These are phyloP conservation scores for Smallanthus sonchifolius DNA, from an alignment of 129 eudicot species.

Conservation along the genomic window DNA sequence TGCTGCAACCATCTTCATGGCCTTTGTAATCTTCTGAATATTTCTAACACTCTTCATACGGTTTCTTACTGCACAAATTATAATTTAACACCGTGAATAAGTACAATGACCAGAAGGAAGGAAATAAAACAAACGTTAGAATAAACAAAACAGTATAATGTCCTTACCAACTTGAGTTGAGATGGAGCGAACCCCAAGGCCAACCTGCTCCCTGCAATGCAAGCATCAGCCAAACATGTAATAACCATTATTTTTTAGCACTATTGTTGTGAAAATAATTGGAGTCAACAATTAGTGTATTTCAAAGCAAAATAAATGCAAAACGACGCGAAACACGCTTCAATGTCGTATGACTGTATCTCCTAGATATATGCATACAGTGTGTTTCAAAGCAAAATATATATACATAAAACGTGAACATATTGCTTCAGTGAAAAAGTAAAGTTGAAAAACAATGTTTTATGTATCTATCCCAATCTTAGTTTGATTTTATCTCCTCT, in stretches of 20 bases:
- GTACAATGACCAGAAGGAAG: neutral
- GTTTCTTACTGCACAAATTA: conserved; percentile 63
- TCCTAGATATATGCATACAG: too few species aligned
- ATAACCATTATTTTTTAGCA: neutral
- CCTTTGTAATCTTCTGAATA: conserved; percentile 98
- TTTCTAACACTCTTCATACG: conserved; percentile 92
- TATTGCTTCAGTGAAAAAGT: too few species aligned
- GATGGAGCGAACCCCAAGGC: conserved; percentile 71
- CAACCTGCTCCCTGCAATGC: conserved; percentile 68
- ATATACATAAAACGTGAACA: too few species aligned
- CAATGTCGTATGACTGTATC: too few species aligned
- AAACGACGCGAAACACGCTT: neutral
- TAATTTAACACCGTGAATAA: conserved; percentile 5
- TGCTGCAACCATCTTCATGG: conserved; percentile 99
- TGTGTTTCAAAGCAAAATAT: too few species aligned
- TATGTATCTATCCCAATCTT: too few species aligned
- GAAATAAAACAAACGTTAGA: neutral
- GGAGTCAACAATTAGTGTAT: neutral
- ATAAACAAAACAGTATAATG: neutral
- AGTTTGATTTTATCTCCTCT: too few species aligned
- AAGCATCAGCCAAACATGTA: conserved; percentile 16
- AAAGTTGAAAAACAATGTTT: too few species aligned
- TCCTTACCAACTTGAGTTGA: conserved; percentile 93
- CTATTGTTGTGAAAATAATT: neutral
- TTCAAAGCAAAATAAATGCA: neutral